These are phyloP conservation scores for Saprolegnia diclina DNA, from an alignment of 352 stramenopile genomes.

Conservation along the genomic window DNA sequence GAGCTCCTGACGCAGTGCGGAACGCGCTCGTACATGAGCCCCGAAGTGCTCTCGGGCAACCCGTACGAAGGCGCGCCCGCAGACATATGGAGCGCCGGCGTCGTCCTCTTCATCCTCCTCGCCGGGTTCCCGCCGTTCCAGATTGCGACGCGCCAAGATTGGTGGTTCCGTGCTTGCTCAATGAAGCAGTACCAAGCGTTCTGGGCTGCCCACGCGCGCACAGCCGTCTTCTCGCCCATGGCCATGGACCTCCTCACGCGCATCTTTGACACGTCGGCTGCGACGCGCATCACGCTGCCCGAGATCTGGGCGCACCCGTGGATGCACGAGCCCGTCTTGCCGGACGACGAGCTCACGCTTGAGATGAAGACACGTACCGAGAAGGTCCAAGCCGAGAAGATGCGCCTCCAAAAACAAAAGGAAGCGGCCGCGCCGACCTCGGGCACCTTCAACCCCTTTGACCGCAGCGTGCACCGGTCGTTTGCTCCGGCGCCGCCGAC, in stretches of 20 bases:
- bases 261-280: conserved; percentile 65
- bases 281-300: conserved; percentile 67
- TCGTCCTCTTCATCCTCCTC: conserved; percentile 93
- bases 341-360: conserved; percentile 9
- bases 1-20: conserved; percentile 86
- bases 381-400: conserved; percentile 23
- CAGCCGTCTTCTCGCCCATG: conserved; percentile 59
- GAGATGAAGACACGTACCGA: conserved; percentile 22
- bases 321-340: conserved; percentile 22
- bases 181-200: conserved; percentile 71
- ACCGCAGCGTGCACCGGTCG: conserved; percentile 19
- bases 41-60: conserved; percentile 81
- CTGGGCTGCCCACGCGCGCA: conserved; percentile 66
- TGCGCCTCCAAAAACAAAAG: conserved; percentile 21
- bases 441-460: conserved; percentile 24
- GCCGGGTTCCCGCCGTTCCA: conserved; percentile 90
- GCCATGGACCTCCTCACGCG: conserved; percentile 65
- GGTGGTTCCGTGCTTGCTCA: conserved; percentile 82
- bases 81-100: conserved; percentile 88
- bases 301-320: conserved; percentile 46
- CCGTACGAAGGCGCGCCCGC: conserved; percentile 81
- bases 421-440: not conserved
- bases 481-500: not conserved
- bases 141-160: conserved; percentile 81
- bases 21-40: conserved; percentile 90